These are phyloP conservation scores for Exophiala lecanii-corni DNA, from an alignment of 2,329 filamentous ascomycete genomes.

Conservation along the genomic window DNA sequence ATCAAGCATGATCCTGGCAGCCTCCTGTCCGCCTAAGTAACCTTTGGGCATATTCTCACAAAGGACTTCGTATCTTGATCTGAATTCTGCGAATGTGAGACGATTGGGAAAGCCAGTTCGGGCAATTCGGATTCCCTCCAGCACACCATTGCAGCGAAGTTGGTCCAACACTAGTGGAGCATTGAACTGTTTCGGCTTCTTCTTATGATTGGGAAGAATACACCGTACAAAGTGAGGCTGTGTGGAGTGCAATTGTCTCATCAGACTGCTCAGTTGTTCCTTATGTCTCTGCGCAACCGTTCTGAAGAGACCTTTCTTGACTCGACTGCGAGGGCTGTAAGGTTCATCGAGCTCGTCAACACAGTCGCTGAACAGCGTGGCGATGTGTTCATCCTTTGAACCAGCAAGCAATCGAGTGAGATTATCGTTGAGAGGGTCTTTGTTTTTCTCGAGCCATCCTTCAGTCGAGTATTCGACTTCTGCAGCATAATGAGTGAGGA, in stretches of 20 bases:
- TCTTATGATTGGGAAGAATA: constrained; percentile 97
- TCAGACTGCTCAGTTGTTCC: constrained; percentile 93
- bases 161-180: constrained; percentile 93
- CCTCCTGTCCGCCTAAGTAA: constrained; percentile 84
- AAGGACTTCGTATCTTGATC: constrained; percentile 91
- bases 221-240: constrained; percentile 98
- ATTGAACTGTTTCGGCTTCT: constrained; percentile 87
- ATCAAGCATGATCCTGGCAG: constrained; percentile 80
- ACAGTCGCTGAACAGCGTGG: constrained; percentile 81
- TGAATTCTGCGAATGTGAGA: constrained; percentile 86
- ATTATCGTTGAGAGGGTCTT: constrained; percentile 96
- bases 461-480: constrained; percentile 96
- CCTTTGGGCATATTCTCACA: constrained; percentile 84
- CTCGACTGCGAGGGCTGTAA: constrained; percentile 66
- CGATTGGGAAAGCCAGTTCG: constrained; percentile 95
- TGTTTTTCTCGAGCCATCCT: constrained; percentile 98
- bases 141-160: constrained; percentile 94
- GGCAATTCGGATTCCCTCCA: constrained; percentile 97
- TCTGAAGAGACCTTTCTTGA: constrained; percentile 95
- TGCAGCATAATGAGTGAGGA: constrained; percentile 94
- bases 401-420: constrained; percentile 80
- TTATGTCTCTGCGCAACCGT: constrained; percentile 97
- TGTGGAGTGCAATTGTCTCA: constrained; percentile 89
- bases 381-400: constrained; percentile 78
- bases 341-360: constrained; percentile 71